Evolutionary conservation across 2,329 filamentous ascomycete genomes (phyloP).

Genomic region (Aspergillus hortae): DNA sequence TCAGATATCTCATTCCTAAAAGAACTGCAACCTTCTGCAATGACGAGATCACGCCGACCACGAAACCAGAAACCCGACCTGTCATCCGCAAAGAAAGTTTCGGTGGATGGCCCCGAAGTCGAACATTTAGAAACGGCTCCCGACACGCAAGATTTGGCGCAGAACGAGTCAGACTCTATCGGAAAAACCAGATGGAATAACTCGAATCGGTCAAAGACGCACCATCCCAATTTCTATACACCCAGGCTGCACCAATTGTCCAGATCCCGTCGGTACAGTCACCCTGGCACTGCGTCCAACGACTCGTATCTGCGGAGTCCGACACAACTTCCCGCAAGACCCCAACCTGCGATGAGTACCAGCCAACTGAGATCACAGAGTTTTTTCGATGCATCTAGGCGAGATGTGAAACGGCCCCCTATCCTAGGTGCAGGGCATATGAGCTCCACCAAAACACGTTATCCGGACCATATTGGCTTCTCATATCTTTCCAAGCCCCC

Average conservation of each 20-base stretch:
- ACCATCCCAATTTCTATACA: too few relatives aligned
- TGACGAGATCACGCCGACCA: too few relatives aligned
- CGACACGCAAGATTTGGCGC: background rate
- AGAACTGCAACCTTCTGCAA: background rate
- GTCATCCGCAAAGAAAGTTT: background rate
- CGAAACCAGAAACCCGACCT: background rate
- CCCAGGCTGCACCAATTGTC: background rate
- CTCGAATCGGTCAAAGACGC: background rate
- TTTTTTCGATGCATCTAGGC: background rate
- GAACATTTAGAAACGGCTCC: slow-evolving; percentile 7
- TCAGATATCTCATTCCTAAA: too few relatives aligned
- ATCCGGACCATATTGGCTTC: background rate
- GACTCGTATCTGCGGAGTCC: background rate
- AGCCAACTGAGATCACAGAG: background rate
- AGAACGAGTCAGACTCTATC: background rate
- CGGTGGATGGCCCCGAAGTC: background rate
- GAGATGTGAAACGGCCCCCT: background rate
- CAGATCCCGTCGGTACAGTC: background rate
- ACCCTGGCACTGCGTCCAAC: background rate
- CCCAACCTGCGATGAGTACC: background rate
- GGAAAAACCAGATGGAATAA: background rate
- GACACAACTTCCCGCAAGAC: background rate
- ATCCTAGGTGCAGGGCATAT: background rate
- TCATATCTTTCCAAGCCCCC: background rate
- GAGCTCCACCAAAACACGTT: background rate